Evolutionary conservation across 352 stramenopile species (phyloP), one percentile per base, ranked within the genome.

Genomic region (Pythium coloratum): DNA sequence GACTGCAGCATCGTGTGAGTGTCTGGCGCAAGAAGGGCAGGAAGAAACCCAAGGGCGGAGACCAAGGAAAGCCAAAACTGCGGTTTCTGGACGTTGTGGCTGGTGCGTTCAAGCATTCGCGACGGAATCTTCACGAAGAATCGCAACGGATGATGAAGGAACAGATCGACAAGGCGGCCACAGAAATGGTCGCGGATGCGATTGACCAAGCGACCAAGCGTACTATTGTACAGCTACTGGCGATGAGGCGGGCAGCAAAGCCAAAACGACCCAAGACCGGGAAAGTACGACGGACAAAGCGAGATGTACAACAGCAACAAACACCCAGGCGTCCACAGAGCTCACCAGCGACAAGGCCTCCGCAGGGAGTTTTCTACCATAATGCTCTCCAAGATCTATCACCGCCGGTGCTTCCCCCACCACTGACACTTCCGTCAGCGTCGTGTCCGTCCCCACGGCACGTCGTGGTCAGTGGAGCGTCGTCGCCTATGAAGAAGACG

Each of bases 311-410:
- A 32, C 50, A 53, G 40, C 40, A 66, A 36, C 34, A 40, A n/a
- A 38, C 32, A 24, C 62, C 59, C 20, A 65, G 49, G 34, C 32
- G 47, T 16, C 32, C 68, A 13, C 24, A 62, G 32, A 53, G 14
- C 10, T 53, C 49, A 10, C 46, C 64, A 50, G 40, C 64, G 30
- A 64, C 24, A 13, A 38, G 20, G 16, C 26, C 44, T 18, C 50
- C 47, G 14, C 62, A 63, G 40, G 67, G 73, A 2, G 67, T 80
- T 12, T 78, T 80, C 26, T 77, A 72, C 44, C 73, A 74, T 9
- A 73, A 73, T 32, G 32, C 50, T 18, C 57, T 80, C 0, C 73
- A 73, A 12, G 59, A 63, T 28, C 53, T 66, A 8, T 53, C 70
- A 8, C 73, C 67, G 34, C 67, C 73, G 8, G 33, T 28, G 14